Percentiles rank a stretch among this genome's conserved stretches.
phyloP scores from a whole-genome alignment of 2,329 filamentous ascomycete genomes.

The Thelonectria discophora region DNA sequence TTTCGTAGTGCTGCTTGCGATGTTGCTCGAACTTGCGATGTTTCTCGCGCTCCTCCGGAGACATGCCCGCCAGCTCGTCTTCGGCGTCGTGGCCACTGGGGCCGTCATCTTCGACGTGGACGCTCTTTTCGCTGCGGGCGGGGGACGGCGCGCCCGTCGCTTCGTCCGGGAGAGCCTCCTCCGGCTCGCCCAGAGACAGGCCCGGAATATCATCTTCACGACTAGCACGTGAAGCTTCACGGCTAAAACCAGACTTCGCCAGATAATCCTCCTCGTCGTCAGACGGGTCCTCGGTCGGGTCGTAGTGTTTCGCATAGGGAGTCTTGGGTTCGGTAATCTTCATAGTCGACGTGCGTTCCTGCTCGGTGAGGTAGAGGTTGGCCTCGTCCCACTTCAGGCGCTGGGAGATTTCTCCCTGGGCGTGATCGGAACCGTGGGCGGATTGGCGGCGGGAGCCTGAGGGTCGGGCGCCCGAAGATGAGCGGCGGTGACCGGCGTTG shows the following conservation, averaged over 20 bases:
- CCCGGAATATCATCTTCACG: slow-evolving; percentile 84
- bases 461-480: slow-evolving; percentile 73
- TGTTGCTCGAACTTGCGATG: slow-evolving; percentile 90
- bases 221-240: slow-evolving; percentile 51
- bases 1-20: slow-evolving; percentile 98
- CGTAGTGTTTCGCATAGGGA: slow-evolving; percentile 91
- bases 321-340: slow-evolving; percentile 99
- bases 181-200: slow-evolving; percentile 90
- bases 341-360: slow-evolving; percentile 95
- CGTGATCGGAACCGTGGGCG: slow-evolving; percentile 52
- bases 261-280: slow-evolving; percentile 71
- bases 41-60: slow-evolving; percentile 84
- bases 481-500: slow-evolving; percentile 90
- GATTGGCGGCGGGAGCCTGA: slow-evolving; percentile 77
- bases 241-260: slow-evolving; percentile 41
- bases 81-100: slow-evolving; percentile 68
- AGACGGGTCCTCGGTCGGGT: slow-evolving; percentile 86
- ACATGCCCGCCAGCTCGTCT: slow-evolving; percentile 62
- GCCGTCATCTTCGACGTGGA: slow-evolving; percentile 77
- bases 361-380: slow-evolving; percentile 95
- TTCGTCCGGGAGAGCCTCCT: slow-evolving; percentile 71
- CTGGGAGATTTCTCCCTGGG: slow-evolving; percentile 65
- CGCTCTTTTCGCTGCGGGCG: slow-evolving; percentile 68
- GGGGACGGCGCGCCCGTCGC: slow-evolving; percentile 42
- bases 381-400: slow-evolving; percentile 98